phyloP scores from a whole-genome alignment of 164 flowering plant genomes.

The Echeveria elegans region DNA sequence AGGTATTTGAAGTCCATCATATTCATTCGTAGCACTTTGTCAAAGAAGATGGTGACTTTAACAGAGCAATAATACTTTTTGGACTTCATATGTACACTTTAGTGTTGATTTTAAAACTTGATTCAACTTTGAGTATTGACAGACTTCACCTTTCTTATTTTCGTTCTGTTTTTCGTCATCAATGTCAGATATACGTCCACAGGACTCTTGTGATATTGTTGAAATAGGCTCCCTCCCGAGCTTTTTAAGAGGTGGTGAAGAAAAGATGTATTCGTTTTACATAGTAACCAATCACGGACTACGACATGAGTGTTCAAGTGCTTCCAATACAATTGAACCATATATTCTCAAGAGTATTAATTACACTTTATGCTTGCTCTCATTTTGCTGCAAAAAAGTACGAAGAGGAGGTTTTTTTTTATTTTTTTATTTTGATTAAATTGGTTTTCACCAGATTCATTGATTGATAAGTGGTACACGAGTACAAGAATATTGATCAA shows the following conservation, averaged over 20 bases:
- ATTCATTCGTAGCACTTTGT: neutral
- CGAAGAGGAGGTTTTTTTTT: too few species aligned
- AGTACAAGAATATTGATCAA: too few species aligned
- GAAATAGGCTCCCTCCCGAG: constrained; percentile 69
- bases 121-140: neutral
- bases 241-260: constrained; percentile 52
- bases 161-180: neutral
- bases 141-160: constrained; percentile 6
- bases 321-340: constrained; percentile 47
- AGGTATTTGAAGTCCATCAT: neutral
- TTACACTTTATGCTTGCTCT: too few species aligned
- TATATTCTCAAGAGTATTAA: too few species aligned
- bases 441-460: too few species aligned
- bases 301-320: constrained; percentile 70
- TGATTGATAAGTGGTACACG: too few species aligned
- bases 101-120: neutral
- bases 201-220: constrained; percentile 74
- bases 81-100: neutral
- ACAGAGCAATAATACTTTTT: neutral
- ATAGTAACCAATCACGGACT: constrained; percentile 73
- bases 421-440: too few species aligned
- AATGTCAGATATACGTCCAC: constrained; percentile 80
- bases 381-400: neutral
- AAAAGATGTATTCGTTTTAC: constrained; percentile 48
- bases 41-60: neutral